phyloP scores from a whole-genome alignment of 805 yeast species.

The Wickerhamiella lipophila region DNA sequence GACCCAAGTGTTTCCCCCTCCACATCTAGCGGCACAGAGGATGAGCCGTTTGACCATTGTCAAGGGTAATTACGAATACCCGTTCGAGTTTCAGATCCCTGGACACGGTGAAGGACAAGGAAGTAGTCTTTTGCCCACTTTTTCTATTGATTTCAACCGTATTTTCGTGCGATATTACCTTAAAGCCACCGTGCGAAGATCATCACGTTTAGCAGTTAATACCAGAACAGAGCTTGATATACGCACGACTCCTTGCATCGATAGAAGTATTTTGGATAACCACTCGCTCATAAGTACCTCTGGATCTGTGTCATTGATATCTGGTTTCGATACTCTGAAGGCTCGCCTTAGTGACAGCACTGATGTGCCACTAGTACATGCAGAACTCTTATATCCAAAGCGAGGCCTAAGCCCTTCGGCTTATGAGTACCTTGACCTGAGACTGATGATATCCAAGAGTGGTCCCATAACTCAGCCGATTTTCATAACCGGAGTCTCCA shows the following conservation, averaged over 20 bases:
- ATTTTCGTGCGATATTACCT: conserved; percentile 10
- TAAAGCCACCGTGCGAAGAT: conserved; percentile 10
- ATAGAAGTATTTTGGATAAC: conserved; percentile 3
- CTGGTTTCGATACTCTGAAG: background rate
- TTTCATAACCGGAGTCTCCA: background rate
- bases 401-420: conserved; percentile 6
- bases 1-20: conserved; percentile 6
- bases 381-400: conserved; percentile 4
- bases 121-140: conserved; percentile 2
- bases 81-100: conserved; percentile 10
- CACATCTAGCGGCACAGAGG: background rate
- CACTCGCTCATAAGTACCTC: background rate
- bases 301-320: background rate
- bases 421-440: background rate
- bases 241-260: conserved; percentile 9
- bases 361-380: background rate
- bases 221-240: conserved; percentile 10
- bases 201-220: conserved; percentile 7
- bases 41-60: conserved; percentile 3
- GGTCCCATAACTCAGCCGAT: background rate
- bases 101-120: conserved; percentile 5
- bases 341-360: background rate
- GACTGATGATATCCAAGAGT: background rate
- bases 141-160: conserved; percentile 5
- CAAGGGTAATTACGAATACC: conserved; percentile 9